Evolutionary conservation across 805 yeast species (phyloP).

Genomic region (Saturnispora saitoi): DNA sequence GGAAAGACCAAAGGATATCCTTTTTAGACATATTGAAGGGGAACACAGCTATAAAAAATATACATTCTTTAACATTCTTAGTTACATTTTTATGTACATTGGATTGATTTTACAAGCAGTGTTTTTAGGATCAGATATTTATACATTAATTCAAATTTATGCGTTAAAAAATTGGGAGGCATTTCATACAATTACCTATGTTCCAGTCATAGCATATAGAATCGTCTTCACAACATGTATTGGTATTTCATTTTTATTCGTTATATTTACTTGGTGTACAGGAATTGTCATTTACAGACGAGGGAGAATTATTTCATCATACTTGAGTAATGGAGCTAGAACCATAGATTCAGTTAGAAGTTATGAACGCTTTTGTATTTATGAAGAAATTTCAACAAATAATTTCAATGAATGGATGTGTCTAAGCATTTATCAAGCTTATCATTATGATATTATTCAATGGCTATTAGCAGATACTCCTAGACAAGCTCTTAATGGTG

Average conservation of each 20-base stretch:
- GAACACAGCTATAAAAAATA: constrained; percentile 31
- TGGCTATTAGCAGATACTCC: constrained; percentile 77
- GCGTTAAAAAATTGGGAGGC: constrained; percentile 46
- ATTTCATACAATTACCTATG: constrained; percentile 26
- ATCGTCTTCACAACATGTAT: constrained; percentile 52
- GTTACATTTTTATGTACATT: constrained; percentile 33
- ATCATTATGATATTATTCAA: constrained; percentile 50
- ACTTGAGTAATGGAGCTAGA: constrained; percentile 58
- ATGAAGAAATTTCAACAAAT: constrained; percentile 59
- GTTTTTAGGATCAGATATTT: constrained; percentile 59
- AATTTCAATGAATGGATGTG: constrained; percentile 59
- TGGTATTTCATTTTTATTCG: constrained; percentile 52
- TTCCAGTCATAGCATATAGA: constrained; percentile 25
- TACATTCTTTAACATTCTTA: constrained; percentile 34
- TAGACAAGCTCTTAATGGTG: constrained; percentile 74
- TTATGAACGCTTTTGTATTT: constrained; percentile 65
- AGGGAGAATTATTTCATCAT: constrained; percentile 58
- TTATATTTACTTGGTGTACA: constrained; percentile 47
- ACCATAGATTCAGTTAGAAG: constrained; percentile 45
- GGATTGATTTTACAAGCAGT: constrained; percentile 42
- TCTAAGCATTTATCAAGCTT: constrained; percentile 54
- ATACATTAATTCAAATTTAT: constrained; percentile 66
- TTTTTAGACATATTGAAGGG: constrained; percentile 18
- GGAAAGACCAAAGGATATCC: constrained; percentile 2
- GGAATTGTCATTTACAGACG: constrained; percentile 54